Base-by-base conservation (phyloP, 1,139 yeast species). In the Taphrina communis region DNA sequence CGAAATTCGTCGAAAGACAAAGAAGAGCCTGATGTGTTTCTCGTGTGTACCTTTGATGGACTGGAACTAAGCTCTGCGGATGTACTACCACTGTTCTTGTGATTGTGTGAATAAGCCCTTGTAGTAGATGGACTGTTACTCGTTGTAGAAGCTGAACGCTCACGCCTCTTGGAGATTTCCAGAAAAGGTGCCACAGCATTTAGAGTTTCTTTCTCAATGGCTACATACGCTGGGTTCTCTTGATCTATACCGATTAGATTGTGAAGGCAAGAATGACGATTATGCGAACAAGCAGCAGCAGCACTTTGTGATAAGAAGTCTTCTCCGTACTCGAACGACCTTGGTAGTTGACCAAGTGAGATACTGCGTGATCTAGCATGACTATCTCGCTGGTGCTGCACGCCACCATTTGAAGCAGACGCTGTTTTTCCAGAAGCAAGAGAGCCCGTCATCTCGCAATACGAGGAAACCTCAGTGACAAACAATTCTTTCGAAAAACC, bases 181-280 rank as follows among this genome's bases (percentile, higher is more conserved):
- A 55, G 46, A 19, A 63, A 63, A 11, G 67, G 67, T n/a, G 67
- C 67, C 7, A 57, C 52, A 39, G 67, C 67, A 36, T 44, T 63
- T 46, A 63, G 39, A 11, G 67, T 55, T n/a, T 53, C 55, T 25
- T 63, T 46, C 25, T 63, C 67, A 36, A 63, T 63, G 38, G 61
- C 55, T 11, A 36, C 36, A 25, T 63, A 63, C 19, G 52, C 61
- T 55, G 60, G 53, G 17, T 63, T 63, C 1, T 25, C 61, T 48
- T 63, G 55, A 50, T 55, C 62, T 58, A 35, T 1, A 25, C 9
- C n/a, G 2, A 31, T 56, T 31, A 56, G 60, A 48, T 39, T 17
- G 17, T 17, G 17, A 3, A 25, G 31, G 46, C 50, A 11, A 11
- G 14, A 17, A 9, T 2, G 3, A 14, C 11, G 21, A 41, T 1